Evolutionary conservation across 169 alveolate genomes (phyloP), one percentile per base, ranked within the genome.

Genomic region (Plasmodium inui): DNA sequence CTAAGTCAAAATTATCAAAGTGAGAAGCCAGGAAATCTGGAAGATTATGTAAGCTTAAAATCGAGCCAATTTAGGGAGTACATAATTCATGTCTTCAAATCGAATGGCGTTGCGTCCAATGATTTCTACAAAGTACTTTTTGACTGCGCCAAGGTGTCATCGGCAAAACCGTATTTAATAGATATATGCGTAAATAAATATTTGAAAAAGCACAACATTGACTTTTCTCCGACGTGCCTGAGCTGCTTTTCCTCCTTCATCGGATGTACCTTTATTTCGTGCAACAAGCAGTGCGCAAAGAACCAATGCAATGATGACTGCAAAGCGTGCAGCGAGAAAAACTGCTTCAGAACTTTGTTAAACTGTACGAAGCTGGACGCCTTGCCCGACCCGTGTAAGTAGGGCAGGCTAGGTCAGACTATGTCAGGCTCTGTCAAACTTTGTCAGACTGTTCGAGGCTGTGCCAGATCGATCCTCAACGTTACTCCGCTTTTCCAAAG

Each of bases 101-200:
- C 67, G 53, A 57, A 83, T 34, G 37, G 76, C 50, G 82, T n/a
- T 28, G 39, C 73, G 0, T 53, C 94, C 32, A 89, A 79, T 41
- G 83, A 89, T 67, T 89, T 89, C 50, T 89, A 89, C 37, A 89
- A 80, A 89, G 50, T 89, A 1, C 84, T 89, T 50, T 79, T 79
- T 79, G 89, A 89, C 32, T 89, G 94, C 71, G 94, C 94, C 3
- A 70, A 89, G 50, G 89, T 74, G 22, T 78, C 94, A 12, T 89
- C 94, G 71, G 94, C 94, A 5, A 89, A 89, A 79, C 94, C 88
- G 34, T 78, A 89, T 79, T 89, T 89, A 89, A 34, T 79, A 61
- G 94, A 89, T 67, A 61, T 89, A 57, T 89, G 94, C 50, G 89
- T 89, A 79, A 89, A 53, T 30, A 89, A 89, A 78, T 89, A 89